phyloP scores from a whole-genome alignment of 768 basidiomycete species.

The Mycena venus region DNA sequence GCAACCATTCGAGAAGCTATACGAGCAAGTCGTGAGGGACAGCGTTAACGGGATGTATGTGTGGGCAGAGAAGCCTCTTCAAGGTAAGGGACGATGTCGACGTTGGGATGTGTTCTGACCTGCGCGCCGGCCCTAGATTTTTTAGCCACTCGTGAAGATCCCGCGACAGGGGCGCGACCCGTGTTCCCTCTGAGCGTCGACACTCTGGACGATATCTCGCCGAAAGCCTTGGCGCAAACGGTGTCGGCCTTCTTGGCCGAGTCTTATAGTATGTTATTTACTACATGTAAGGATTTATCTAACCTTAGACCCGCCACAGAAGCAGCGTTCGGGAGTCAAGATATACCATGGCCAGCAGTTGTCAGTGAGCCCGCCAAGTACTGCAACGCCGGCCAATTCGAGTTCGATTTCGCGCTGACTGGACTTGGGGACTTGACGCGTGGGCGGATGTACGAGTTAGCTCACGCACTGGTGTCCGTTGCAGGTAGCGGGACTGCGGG shows the following conservation, averaged over 20 bases:
- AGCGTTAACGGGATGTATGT: background rate
- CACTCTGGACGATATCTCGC: background rate
- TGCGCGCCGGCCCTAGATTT: background rate
- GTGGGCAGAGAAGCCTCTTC: background rate
- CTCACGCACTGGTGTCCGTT: too few species aligned
- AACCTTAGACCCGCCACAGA: background rate
- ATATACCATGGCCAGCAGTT: conserved; percentile 8
- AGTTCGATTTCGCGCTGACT: background rate
- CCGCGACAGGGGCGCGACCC: background rate
- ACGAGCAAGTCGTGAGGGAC: background rate
- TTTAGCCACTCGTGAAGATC: background rate
- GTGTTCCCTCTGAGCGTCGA: background rate
- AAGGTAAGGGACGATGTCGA: background rate
- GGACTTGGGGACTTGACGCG: background rate
- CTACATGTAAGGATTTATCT: too few species aligned
- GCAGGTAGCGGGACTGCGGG: too few species aligned
- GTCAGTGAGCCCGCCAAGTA: background rate
- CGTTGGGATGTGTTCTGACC: background rate
- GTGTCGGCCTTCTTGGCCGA: background rate
- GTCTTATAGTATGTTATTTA: background rate
- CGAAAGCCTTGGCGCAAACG: background rate
- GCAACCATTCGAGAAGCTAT: background rate
- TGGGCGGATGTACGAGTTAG: too few species aligned
- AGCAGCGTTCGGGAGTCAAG: background rate
- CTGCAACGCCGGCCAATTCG: background rate